Evolutionary conservation across 2,329 filamentous ascomycete species (phyloP).

Genomic region (Phymatotrichopsis omnivora): DNA sequence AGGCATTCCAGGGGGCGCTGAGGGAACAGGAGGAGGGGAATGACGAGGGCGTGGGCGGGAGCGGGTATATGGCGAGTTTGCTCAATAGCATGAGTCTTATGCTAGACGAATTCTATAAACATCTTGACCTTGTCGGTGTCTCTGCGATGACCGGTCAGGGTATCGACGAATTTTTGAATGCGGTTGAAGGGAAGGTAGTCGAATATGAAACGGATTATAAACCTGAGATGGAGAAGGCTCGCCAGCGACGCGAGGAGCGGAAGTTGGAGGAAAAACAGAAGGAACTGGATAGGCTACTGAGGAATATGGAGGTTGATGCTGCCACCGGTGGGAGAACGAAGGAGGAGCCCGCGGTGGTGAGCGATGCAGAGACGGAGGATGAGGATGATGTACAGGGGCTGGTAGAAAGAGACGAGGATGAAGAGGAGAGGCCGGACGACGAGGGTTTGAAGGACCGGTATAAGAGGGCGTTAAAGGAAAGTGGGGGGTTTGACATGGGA

Average conservation of each 20-base stretch:
- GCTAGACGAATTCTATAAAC: conserved; percentile 93
- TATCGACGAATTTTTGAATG: conserved; percentile 85
- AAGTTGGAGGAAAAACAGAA: conserved; percentile 63
- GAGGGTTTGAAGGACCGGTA: conserved; percentile 29
- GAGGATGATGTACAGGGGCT: conserved; percentile 25
- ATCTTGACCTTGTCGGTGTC: conserved; percentile 85
- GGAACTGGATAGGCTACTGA: conserved; percentile 88
- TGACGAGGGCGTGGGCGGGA: conserved; percentile 49
- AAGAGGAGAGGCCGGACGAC: conserved; percentile 22
- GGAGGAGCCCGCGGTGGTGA: conserved; percentile 28
- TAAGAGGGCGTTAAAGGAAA: conserved; percentile 26
- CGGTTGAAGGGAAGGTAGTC: conserved; percentile 72
- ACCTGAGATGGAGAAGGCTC: conserved; percentile 74
- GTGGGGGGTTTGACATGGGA: conserved; percentile 16
- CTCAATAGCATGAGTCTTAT: conserved; percentile 97
- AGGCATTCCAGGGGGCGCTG: conserved; percentile 82
- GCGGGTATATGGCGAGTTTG: conserved; percentile 90
- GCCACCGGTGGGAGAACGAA: conserved; percentile 33
- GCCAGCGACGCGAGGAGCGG: conserved; percentile 62
- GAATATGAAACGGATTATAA: conserved; percentile 89
- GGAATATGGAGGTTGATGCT: conserved; percentile 61
- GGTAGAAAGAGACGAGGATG: conserved; percentile 29
- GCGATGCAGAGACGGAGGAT: conserved; percentile 29
- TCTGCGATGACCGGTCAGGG: conserved; percentile 87
- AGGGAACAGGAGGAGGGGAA: conserved; percentile 53